Evolutionary conservation across 257 asterid genomes (phyloP).

Genomic region (Jacaranda mimosifolia): DNA sequence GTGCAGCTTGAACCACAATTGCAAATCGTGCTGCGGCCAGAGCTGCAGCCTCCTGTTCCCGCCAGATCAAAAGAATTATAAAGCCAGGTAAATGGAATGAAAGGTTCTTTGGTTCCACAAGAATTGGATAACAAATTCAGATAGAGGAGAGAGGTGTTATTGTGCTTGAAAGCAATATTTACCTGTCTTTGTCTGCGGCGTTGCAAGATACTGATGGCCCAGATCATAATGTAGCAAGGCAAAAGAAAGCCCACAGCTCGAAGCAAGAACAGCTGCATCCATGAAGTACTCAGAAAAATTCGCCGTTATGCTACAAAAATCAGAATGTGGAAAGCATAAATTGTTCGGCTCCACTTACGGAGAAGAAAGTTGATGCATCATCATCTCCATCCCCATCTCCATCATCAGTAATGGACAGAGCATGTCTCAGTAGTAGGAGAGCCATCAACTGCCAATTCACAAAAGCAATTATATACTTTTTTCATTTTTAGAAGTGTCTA

Average conservation of each 20-base stretch:
- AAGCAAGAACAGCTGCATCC: slow-evolving; percentile 85
- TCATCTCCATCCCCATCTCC: slow-evolving; percentile 63
- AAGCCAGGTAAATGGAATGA: background rate
- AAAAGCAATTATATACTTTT: background rate
- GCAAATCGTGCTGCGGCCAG: slow-evolving; percentile 87
- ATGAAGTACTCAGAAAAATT: background rate
- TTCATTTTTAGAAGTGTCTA: background rate
- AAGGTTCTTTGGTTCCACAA: background rate
- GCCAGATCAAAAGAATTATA: background rate
- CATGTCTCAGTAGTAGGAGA: slow-evolving; percentile 90
- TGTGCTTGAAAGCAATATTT: background rate
- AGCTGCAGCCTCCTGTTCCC: slow-evolving; percentile 81
- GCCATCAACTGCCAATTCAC: slow-evolving; percentile 80
- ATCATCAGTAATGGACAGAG: slow-evolving; percentile 64
- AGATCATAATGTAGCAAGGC: slow-evolving; percentile 96
- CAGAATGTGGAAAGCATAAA: background rate
- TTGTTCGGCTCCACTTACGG: slow-evolving; percentile 59
- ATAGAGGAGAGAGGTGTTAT: background rate
- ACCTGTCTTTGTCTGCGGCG: slow-evolving; percentile 94
- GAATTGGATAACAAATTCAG: slow-evolving; percentile 2
- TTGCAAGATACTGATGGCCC: slow-evolving; percentile 92
- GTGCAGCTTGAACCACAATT: slow-evolving; percentile 85
- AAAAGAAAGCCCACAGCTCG: slow-evolving; percentile 91
- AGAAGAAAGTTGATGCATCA: slow-evolving; percentile 80
- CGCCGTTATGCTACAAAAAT: background rate